Base-by-base conservation (phyloP, 2,329 filamentous ascomycete species). In the Stachybotrys chlorohalonatus region DNA sequence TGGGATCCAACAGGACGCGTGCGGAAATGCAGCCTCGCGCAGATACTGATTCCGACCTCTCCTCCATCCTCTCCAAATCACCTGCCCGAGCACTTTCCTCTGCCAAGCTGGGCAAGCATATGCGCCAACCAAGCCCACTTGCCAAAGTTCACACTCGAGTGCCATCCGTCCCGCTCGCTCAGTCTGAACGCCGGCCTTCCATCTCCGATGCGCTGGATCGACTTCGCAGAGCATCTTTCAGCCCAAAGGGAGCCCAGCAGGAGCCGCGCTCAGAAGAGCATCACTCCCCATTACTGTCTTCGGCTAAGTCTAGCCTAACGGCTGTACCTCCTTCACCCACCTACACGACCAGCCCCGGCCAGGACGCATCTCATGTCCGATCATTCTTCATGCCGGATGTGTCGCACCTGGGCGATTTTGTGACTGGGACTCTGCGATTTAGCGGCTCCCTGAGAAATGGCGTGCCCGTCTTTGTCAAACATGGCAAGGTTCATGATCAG, bases 371-470 rank as follows among this genome's bases (percentile, higher is more conserved):
- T 24, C 78, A 77, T 24, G 72, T 64, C 11, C 75, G 75, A 9
- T 81, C 79, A 3, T 81, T 82, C 62, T 76, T 80, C 63, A 67
- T 82, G 62, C 79, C 79, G 2, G 74, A 78, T 52, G 73, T 82
- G 16, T 75, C 75, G 3, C 75, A 82, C 56, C 73, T 82, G n/a
- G 76, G 77, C 47, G 79, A 82, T 62, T 80, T 82, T 58, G 75
- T 82, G 7, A 79, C 80, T 1, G 80, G 80, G 6, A 78, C 75
- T 16, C 73, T 82, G 48, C 74, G 72, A 55, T 78, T 81, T 57
- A 77, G 69, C 55, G 74, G 77, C 47, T 72, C 76, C 6, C 70
- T 78, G 58, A 76, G 71, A 59, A 77, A 82, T 58, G 79, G 79
- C 15, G 77, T 79, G 11, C 79, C 78, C 7, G 73, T 82, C 30